Base-by-base conservation (phyloP, 805 yeast species). In the Metschnikowia gelsemii region DNA sequence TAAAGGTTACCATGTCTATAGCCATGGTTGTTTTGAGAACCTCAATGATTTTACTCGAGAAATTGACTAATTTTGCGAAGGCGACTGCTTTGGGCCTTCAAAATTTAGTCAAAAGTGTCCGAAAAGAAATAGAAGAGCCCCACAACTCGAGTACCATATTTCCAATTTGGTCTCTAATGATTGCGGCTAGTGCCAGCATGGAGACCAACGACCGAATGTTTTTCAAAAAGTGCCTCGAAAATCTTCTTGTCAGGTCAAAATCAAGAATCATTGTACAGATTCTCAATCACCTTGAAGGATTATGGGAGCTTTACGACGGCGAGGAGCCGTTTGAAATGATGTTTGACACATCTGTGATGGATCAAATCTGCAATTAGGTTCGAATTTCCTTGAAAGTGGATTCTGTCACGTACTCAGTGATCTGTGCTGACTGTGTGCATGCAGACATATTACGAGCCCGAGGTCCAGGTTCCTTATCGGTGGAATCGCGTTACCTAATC, bases 91-190 rank as follows among this genome's bases (percentile, higher is more conserved):
- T 5, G 13, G 5, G 32, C 14, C 21, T 37, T 8, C 30, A 25
- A 21, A 16, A 25, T 11, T 26, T 40, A n/a, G 47, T 49, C 8
- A 23, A 29, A 9, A 31, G 27, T 5, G 42, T 49, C 2, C 47
- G 41, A 6, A 28, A 20, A 3, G 53, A 49, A 4, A 37, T 49
- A 13, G 33, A 24, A 17, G 32, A 37, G 19, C 30, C 37, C 11
- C 38, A 32, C 35, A 48, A 45, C 28, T 14, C 17, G 17, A 35
- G 20, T 21, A 43, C 42, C 4, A 46, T 47, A 20, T 40, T 50
- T 16, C 54, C 54, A 8, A 44, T 50, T 3, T 50, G 54, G 54
- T 34, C 50, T 8, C 40, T 47, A 4, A 39, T 45, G 43, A 50
- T 47, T 19, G 52, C 46, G 13, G 52, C 50, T 11, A 40, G 52